Percentiles rank a stretch among this genome's conserved stretches.
These are phyloP conservation scores for Fusarium praegraminearum DNA, from an alignment of 2,329 filamentous ascomycete genomes.

Conservation along the genomic window DNA sequence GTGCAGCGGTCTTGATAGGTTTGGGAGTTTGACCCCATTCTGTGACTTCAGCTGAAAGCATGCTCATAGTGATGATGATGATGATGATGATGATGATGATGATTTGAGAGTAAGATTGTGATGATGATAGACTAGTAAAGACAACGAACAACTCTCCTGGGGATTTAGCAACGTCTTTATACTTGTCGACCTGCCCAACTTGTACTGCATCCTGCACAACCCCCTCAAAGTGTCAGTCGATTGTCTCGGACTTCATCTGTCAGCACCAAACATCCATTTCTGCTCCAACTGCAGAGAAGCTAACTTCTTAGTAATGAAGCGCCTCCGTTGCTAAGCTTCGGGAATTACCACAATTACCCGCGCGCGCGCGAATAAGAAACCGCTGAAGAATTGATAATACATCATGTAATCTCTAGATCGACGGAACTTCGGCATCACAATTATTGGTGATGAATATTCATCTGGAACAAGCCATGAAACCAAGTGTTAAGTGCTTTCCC, in stretches of 20 bases:
- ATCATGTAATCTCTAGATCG: constrained; percentile 34
- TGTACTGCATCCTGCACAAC: neutral
- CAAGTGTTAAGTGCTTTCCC: neutral
- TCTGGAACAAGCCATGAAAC: too few relatives aligned
- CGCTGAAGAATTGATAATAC: constrained; percentile 7
- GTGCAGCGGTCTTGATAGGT: constrained; percentile 50
- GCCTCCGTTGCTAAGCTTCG: constrained; percentile 30
- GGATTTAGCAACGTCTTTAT: constrained; percentile 25
- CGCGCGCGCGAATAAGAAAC: neutral
- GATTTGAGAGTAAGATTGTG: neutral
- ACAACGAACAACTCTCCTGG: neutral
- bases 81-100: neutral
- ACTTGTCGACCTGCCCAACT: neutral
- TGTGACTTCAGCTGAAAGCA: constrained; percentile 56
- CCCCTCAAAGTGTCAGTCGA: neutral
- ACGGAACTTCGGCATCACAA: constrained; percentile 38
- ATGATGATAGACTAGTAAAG: neutral
- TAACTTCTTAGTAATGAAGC: constrained; percentile 26
- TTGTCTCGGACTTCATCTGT: neutral
- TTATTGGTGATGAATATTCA: too few relatives aligned
- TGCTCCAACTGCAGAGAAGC: constrained; percentile 11
- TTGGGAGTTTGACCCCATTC: constrained; percentile 53
- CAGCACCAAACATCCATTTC: neutral
- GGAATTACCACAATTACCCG: neutral
- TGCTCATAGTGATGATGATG: constrained; percentile 39